Conservation (phyloP, 192 early-diverging fungal species). For the Backusella australiensis region DNA sequence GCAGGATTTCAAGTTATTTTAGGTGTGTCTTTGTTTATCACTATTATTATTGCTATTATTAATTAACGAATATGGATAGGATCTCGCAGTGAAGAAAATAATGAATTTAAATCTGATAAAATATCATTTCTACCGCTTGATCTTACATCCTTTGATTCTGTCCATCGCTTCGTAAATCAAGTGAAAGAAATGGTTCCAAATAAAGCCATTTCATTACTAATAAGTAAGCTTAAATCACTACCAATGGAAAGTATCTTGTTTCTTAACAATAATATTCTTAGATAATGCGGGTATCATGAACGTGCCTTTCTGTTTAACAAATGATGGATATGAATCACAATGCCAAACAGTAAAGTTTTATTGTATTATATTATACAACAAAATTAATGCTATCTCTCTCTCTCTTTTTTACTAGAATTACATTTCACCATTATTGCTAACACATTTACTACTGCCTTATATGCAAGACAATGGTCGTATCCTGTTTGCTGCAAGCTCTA, state of each 20-base stretch:
- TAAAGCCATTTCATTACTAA: neutral
- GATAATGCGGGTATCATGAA: constrained; percentile 24
- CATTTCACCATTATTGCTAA: constrained; percentile 6
- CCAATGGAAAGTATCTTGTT: neutral
- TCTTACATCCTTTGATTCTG: constrained; percentile 6
- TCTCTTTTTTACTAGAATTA: constrained; percentile 1
- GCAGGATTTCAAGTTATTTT: constrained; percentile 21
- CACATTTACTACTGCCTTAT: neutral
- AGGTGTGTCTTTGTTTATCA: neutral
- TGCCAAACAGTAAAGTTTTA: constrained; percentile 16
- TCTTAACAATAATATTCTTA: neutral
- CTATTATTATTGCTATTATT: neutral
- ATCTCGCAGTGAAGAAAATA: neutral
- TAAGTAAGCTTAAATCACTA: neutral
- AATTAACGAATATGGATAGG: neutral
- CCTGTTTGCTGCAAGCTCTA: constrained; percentile 16
- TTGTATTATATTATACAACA: neutral
- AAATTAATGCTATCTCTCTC: too few relatives aligned
- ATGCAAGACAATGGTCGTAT: neutral
- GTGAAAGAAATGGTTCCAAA: neutral
- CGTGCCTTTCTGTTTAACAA: neutral
- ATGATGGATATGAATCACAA: constrained; percentile 10
- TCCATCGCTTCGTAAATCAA: neutral
- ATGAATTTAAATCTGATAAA: neutral
- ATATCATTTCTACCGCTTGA: neutral